Conservation (phyloP, 495 filamentous ascomycete genomes). For the Neurospora sp. region DNA sequence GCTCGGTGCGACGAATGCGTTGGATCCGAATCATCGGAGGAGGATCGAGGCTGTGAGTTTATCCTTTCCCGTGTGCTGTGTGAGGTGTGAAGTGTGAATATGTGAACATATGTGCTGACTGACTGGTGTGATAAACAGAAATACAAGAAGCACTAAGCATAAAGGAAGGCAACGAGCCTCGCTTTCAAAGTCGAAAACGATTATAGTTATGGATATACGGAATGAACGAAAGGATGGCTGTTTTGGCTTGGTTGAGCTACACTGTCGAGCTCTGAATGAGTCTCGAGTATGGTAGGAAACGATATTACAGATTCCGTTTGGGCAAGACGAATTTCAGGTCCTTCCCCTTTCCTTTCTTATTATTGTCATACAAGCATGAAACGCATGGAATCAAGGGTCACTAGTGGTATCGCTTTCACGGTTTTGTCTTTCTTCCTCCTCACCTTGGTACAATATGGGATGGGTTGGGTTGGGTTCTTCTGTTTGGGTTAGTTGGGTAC, state of each 20-base stretch:
- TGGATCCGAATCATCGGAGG: conserved; percentile 75
- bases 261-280: neutral
- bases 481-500: neutral
- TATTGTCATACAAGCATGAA: neutral
- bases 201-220: neutral
- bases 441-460: too few species aligned
- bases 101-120: too few species aligned
- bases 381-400: neutral
- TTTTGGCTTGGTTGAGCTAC: neutral
- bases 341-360: neutral
- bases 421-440: neutral
- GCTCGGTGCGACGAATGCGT: conserved; percentile 83
- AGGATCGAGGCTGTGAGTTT: conserved; percentile 77
- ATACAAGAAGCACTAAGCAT: conserved; percentile 11
- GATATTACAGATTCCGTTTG: neutral
- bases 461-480: neutral
- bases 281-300: neutral
- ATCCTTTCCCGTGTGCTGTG: neutral
- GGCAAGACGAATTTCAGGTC: neutral
- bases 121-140: conserved; percentile 7
- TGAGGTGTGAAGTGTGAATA: too few species aligned
- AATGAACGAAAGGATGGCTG: neutral
- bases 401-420: neutral
- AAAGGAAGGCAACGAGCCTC: neutral
- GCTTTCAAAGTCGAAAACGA: neutral